Evolutionary conservation across 441 rosid species (phyloP), one percentile per base, ranked within the genome.

Genomic region (Adansonia rubrostipa): DNA sequence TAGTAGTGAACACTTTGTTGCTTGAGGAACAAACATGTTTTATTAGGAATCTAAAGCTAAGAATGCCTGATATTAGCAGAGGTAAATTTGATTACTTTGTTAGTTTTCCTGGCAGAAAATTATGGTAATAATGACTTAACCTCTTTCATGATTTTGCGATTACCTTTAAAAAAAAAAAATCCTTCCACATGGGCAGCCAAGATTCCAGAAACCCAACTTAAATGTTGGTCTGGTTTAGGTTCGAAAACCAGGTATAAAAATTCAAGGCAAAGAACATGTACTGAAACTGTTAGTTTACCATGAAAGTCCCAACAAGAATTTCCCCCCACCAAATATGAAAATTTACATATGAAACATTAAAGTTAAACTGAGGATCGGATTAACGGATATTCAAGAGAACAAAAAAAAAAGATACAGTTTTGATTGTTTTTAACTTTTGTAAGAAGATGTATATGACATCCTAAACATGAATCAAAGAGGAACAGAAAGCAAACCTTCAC

Each of bases 401-500:
- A 57, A 19, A 9, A 50, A 67, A 65, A 4, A 14, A 19, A 50
- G 68, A 63, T 73, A 67, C 62, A 54, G 15, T 9, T 22, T 53
- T 44, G 57, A 44, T 6, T 7, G 40, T 66, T 57, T 33, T 47
- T 24, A 24, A 5, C 10, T 44, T 2, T 48, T 9, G 7, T 51
- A 64, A 28, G 50, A 42, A 19, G 11, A 17, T 56, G 7, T 6
- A 45, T n/a, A 17, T 9, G 9, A 44, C 33, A 13, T 14, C 6
- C 4, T 6, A 24, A 33, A 33, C 22, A 44, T 42, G 54, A 74
- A 42, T 62, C 15, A 48, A 9, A 17, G 72, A 54, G 78, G 48
- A 58, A 15, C 1, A 5, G 56, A 67, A 73, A 85, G 24, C 75
- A 48, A 67, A 90, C 96, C 96, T 90, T 90, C 80, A 87, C 61